phyloP scores from a whole-genome alignment of 768 basidiomycete species.

The Cystobasidium tubakii region DNA sequence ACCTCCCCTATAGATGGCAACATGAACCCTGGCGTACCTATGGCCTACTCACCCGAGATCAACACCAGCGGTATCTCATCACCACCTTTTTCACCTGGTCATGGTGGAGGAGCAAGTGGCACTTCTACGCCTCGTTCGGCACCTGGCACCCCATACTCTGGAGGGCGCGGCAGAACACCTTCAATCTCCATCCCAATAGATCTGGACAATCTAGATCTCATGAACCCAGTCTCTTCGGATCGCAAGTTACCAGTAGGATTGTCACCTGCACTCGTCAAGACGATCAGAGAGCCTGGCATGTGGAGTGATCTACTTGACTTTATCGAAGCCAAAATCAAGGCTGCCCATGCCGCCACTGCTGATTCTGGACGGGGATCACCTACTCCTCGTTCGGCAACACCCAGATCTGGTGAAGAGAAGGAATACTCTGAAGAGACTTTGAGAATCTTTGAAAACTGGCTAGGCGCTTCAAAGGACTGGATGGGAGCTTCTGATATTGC shows the following conservation, averaged over 20 bases:
- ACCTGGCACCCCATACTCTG: conserved; percentile 28
- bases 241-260: conserved; percentile 38
- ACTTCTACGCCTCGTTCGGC: conserved; percentile 18
- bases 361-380: conserved; percentile 14
- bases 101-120: background rate
- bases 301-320: conserved; percentile 32
- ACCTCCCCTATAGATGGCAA: conserved; percentile 26
- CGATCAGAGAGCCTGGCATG: conserved; percentile 14
- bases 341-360: conserved; percentile 36
- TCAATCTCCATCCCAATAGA: conserved; percentile 24
- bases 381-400: conserved; percentile 53
- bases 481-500: conserved; percentile 83
- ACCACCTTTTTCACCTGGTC: background rate
- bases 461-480: conserved; percentile 70
- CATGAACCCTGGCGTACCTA: conserved; percentile 11
- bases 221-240: conserved; percentile 33
- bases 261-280: conserved; percentile 38
- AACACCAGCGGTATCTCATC: conserved; percentile 28
- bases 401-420: conserved; percentile 55
- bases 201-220: conserved; percentile 14
- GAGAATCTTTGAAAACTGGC: conserved; percentile 79
- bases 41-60: conserved; percentile 32
- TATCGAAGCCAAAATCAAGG: conserved; percentile 43
- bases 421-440: conserved; percentile 54
- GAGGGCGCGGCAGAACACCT: conserved; percentile 14